These are phyloP conservation scores for Angophora floribunda DNA, from an alignment of 345 rosid species.

Conservation along the genomic window DNA sequence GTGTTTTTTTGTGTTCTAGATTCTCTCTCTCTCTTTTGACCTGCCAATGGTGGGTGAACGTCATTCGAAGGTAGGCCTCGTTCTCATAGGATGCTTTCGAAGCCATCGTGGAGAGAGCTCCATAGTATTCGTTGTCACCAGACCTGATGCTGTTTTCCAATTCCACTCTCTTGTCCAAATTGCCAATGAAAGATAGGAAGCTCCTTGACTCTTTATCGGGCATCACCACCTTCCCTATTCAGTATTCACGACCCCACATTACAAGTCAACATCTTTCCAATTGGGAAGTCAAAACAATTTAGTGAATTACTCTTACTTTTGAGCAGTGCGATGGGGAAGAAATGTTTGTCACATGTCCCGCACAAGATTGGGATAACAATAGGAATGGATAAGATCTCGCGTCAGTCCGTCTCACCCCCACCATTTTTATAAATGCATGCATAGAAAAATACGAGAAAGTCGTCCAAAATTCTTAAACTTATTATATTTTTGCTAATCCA, in stretches of 20 bases:
- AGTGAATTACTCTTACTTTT: no score
- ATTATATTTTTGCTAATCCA: no score
- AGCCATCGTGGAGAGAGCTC: conserved; percentile 59
- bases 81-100: conserved; percentile 43
- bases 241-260: neutral
- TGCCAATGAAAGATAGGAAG: conserved; percentile 30
- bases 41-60: conserved; percentile 45
- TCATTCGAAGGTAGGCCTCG: conserved; percentile 19
- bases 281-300: neutral
- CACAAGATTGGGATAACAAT: no score
- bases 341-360: no score
- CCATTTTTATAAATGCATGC: no score
- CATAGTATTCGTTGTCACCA: conserved; percentile 29
- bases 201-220: conserved; percentile 30
- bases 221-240: conserved; percentile 26
- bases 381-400: no score
- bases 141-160: conserved; percentile 27
- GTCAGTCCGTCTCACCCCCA: no score
- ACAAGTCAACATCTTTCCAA: neutral
- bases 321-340: no score
- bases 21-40: conserved; percentile 2
- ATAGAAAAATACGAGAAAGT: no score
- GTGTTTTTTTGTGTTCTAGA: neutral
- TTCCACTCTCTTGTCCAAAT: conserved; percentile 33
- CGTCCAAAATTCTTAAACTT: no score